Percentiles rank a stretch among this genome's conserved stretches.
These are phyloP conservation scores for Mycena rebaudengoi DNA, from an alignment of 768 basidiomycete genomes.

Conservation along the genomic window DNA sequence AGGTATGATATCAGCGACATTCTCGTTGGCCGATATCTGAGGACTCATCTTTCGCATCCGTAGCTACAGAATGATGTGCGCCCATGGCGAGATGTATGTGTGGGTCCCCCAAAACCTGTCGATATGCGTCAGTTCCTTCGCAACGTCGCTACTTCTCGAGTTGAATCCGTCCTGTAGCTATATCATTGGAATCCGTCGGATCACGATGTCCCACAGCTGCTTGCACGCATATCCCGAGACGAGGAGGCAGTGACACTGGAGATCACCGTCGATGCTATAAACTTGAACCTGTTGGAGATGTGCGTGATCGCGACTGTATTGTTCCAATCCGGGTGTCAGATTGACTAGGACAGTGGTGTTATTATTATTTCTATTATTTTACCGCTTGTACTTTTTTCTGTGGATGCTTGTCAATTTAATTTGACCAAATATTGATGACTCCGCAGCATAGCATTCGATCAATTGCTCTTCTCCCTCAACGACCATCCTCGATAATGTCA, in stretches of 20 bases:
- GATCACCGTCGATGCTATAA: background rate
- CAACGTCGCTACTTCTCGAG: too few species aligned
- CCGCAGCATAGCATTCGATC: too few species aligned
- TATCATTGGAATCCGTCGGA: conserved; percentile 1
- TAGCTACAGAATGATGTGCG: conserved; percentile 11
- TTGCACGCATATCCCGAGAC: background rate
- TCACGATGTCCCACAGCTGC: background rate
- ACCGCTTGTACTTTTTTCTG: too few species aligned
- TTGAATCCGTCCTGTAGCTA: background rate
- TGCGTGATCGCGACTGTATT: conserved; percentile 4
- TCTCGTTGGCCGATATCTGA: too few species aligned
- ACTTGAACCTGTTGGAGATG: background rate
- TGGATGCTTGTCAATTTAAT: too few species aligned
- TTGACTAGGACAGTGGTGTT: too few species aligned
- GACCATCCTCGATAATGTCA: background rate
- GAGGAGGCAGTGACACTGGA: conserved; percentile 8
- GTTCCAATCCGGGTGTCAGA: conserved; percentile 2
- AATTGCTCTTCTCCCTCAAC: background rate
- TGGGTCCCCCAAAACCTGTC: conserved; percentile 4
- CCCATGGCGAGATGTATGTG: conserved; percentile 2
- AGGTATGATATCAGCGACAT: background rate
- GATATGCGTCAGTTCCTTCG: conserved; percentile 1
- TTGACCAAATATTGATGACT: too few species aligned
- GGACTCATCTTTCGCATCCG: background rate
- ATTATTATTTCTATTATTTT: too few species aligned